Base-by-base conservation (phyloP, 1,284 basidiomycete genomes). In the Apiotrichum montevideense region DNA sequence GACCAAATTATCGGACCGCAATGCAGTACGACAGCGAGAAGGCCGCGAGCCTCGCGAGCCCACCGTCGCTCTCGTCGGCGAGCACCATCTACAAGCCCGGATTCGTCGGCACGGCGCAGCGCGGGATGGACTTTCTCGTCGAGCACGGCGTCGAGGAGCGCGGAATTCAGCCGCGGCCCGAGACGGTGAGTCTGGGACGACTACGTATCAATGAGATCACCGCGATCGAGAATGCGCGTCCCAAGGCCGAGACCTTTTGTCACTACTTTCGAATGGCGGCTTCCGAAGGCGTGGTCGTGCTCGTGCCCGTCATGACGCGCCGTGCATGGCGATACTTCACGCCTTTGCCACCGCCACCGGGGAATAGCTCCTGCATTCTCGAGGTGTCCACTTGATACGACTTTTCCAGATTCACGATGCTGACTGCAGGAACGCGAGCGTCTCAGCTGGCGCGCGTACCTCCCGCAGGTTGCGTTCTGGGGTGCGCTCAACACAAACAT, bases 401-500 rank as follows among this genome's bases (percentile, higher is more conserved):
- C 37, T 14, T n/a, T 4, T 2, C 9, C 9, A 2, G 4, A 13
- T 39, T 39, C 4, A 39, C 13, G 8, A 8, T 13, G 37, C 37
- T 39, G 13, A 39, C 13, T 2, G 11, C 55, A 59, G 58, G 52
- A 61, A 37, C 59, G 59, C 43, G 59, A 55, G 37, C 33, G n/a
- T 6, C 52, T 58, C 37, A 47, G 46, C 45, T 52, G 49, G 58
- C 71, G 70, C 66, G 54, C 63, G 2, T 70, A 72, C 35, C 44
- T 75, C 3, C 72, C 71, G 33, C 71, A 74, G 56, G 65, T 67
- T 44, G 70, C 71, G 2, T 57, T 75, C 34, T 75, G 72, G 71
- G 68, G 70, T 3, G 73, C 71, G 7, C 67, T 68, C 50, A 75
- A 75, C 58, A 72, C 69, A 53, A 75, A 75, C 55, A 72, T 75